Conservation (phyloP, 169 alveolate genomes). For the Perkinsus chesapeaki region DNA sequence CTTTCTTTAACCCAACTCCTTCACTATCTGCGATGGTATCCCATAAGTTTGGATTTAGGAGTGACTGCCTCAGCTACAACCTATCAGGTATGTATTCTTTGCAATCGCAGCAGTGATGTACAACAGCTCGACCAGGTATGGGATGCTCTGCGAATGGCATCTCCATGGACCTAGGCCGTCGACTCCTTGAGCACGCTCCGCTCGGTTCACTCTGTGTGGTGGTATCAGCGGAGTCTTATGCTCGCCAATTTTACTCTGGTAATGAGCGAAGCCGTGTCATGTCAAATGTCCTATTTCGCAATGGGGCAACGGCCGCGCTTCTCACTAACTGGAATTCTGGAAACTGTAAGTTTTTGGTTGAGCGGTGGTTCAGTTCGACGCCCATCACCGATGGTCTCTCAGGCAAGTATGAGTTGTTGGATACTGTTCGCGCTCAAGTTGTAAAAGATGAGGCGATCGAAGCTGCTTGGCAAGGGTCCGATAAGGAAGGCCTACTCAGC, state of each 20-base stretch:
- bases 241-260: neutral
- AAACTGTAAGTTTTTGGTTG: neutral
- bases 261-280: neutral
- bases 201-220: neutral
- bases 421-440: neutral
- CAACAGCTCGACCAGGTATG: neutral
- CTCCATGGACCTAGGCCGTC: slow-evolving; percentile 5
- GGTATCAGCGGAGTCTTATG: neutral
- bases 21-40: slow-evolving; percentile 6
- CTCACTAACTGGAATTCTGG: neutral
- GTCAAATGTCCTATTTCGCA: neutral
- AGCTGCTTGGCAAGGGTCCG: neutral
- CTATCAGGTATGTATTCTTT: slow-evolving; percentile 2
- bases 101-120: too few relatives aligned
- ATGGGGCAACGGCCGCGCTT: neutral
- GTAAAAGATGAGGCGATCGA: neutral
- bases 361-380: too few relatives aligned
- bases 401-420: slow-evolving; percentile 8
- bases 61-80: neutral
- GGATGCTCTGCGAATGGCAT: slow-evolving; percentile 13
- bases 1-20: slow-evolving; percentile 10
- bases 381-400: neutral
- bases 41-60: neutral
- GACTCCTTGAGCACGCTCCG: neutral
- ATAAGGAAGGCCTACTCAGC: neutral